Percentiles rank a stretch among this genome's conserved stretches.
phyloP scores from a whole-genome alignment of 805 yeast genomes.

The Diddensiella santjacobensis region DNA sequence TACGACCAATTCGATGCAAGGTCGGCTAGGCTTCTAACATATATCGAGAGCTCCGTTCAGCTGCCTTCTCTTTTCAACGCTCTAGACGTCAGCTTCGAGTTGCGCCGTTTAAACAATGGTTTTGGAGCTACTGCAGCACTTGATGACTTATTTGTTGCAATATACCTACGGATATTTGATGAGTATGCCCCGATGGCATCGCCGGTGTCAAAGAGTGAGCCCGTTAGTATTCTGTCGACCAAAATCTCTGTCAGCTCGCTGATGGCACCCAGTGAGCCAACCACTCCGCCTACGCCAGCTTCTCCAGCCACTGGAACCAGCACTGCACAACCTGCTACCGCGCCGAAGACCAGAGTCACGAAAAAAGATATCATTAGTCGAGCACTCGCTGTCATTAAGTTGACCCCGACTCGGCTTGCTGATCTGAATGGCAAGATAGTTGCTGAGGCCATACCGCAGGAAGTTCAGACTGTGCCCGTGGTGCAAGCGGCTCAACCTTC shows the following conservation, averaged over 20 bases:
- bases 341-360: conserved; percentile 38
- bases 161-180: conserved; percentile 50
- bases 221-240: conserved; percentile 2
- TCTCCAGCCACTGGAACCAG: neutral
- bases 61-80: conserved; percentile 27
- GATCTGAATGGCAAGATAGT: conserved; percentile 1
- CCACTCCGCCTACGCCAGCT: conserved; percentile 3
- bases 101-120: conserved; percentile 72
- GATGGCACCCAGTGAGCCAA: neutral
- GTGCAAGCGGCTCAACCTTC: too few relatives aligned
- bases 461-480: neutral
- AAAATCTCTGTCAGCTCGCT: conserved; percentile 10
- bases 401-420: conserved; percentile 18
- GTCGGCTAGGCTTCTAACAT: conserved; percentile 34
- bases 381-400: conserved; percentile 29
- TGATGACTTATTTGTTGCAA: conserved; percentile 66
- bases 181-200: conserved; percentile 5
- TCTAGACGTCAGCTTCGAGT: conserved; percentile 40
- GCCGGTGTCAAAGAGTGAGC: neutral
- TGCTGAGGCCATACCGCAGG: neutral
- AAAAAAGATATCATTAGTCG: conserved; percentile 45
- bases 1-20: conserved; percentile 42
- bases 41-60: conserved; percentile 21
- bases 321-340: neutral
- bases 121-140: conserved; percentile 70